Conservation (phyloP, 768 basidiomycete species). For the Mrakia gelida region DNA sequence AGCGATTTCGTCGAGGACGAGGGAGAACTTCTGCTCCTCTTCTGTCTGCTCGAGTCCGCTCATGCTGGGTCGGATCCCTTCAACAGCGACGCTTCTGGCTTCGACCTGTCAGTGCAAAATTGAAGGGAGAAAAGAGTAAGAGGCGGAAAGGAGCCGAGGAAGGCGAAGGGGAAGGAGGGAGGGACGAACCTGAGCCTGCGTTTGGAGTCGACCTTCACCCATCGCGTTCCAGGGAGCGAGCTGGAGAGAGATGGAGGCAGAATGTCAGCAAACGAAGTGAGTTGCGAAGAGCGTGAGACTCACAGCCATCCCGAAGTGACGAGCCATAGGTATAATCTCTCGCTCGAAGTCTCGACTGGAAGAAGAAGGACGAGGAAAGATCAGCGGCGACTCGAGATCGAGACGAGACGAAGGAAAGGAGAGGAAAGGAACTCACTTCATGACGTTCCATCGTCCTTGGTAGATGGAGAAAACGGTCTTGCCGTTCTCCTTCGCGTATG, state of each 20-base stretch:
- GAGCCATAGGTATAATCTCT: slow-evolving; percentile 48
- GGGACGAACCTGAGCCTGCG: slow-evolving; percentile 29
- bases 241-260: too few relatives aligned
- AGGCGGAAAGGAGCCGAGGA: too few relatives aligned
- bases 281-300: too few relatives aligned
- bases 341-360: slow-evolving; percentile 47
- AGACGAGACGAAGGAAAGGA: too few relatives aligned
- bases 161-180: too few relatives aligned
- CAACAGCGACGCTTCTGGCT: neutral
- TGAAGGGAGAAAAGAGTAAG: too few relatives aligned
- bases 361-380: too few relatives aligned
- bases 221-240: slow-evolving; percentile 33
- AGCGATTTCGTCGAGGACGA: slow-evolving; percentile 15
- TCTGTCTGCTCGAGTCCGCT: slow-evolving; percentile 5
- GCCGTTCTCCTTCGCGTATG: slow-evolving; percentile 34
- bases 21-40: slow-evolving; percentile 11
- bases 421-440: slow-evolving; percentile 34
- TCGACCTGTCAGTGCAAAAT: too few relatives aligned
- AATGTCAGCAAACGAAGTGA: too few relatives aligned
- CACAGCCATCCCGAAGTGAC: slow-evolving; percentile 39
- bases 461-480: slow-evolving; percentile 36
- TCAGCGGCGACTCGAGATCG: too few relatives aligned
- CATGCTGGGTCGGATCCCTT: slow-evolving; percentile 1
- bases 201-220: slow-evolving; percentile 31
- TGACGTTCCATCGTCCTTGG: slow-evolving; percentile 46